Base-by-base conservation (phyloP, 176 grass and related monocot genomes). In the Hordeum vulgare region DNA sequence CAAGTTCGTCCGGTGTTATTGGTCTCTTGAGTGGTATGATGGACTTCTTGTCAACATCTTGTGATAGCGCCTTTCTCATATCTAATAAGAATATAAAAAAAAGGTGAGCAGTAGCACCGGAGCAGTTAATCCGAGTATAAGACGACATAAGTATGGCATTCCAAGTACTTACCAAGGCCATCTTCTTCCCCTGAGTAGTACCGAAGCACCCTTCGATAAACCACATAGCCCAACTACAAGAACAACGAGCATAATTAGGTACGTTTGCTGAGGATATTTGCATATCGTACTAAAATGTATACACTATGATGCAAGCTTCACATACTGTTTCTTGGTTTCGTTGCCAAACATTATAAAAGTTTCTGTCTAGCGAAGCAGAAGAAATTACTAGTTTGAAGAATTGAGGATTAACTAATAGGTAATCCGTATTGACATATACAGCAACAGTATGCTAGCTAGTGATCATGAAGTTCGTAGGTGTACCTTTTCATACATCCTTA, bases 161-260 rank as follows among this genome's bases (percentile, higher is more conserved):
- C 29, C 18, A 82, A 42, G 21, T 27, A 83, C 80, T 92, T 88
- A 99, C 96, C 93, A 79, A 99, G 84, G 62, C 96, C 90, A 89
- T 99, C 96, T 94, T 98, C 96, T 95, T 99, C 96, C 12, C 96
- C 96, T 54, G 96, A 99, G 83, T 99, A 99, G 85, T 99, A 99
- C n/a, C 93, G 93, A 39, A 99, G 74, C 18, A 99, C 96, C 83
- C 96, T 91, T 72, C 96, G 85, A 81, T 99, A 96, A 80, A 96
- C 92, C 56, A 99, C 91, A 79, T 99, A 99, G 36, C 93, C 96
- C 85, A 99, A 89, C 96, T 99, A 86, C 35, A 13, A 14, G 31
- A 42, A 81, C 3, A 71, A 66, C 7, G 12, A 41, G 41, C 2
- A 61, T 33, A 83, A 83, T 79, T 80, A 69, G 84, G 15, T 20